Percentiles rank a stretch among this genome's conserved stretches.
Conservation (phyloP, 208 protist species). For the Leishmania major region DNA sequence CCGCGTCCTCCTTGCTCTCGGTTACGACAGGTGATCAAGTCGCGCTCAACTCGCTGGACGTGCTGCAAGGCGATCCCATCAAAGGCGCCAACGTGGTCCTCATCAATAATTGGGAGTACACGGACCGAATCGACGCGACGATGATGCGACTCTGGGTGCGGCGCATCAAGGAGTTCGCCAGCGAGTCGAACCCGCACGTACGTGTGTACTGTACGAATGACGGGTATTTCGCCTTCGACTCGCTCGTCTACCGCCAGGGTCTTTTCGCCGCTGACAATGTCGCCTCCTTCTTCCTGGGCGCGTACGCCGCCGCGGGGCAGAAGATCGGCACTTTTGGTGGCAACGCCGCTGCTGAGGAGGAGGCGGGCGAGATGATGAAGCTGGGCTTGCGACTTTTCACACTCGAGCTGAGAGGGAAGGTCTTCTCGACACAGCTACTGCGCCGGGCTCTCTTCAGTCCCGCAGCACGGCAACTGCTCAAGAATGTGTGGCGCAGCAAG, state of each 20-base stretch:
- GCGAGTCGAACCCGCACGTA: conserved; percentile 26
- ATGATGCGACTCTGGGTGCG: conserved; percentile 20
- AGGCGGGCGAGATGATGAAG: conserved; percentile 34
- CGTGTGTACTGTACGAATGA: conserved; percentile 40
- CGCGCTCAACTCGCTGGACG: conserved; percentile 5
- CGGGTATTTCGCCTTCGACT: conserved; percentile 28
- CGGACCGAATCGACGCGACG: not conserved
- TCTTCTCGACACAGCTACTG: conserved; percentile 13
- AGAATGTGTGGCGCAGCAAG: conserved; percentile 59
- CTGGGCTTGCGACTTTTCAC: conserved; percentile 38
- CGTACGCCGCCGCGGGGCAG: conserved; percentile 26
- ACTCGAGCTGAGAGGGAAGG: not conserved
- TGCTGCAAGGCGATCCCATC: conserved; percentile 17
- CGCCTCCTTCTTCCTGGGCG: conserved; percentile 32
- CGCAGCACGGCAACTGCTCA: conserved; percentile 23
- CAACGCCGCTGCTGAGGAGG: conserved; percentile 23
- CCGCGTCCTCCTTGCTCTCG: conserved; percentile 14
- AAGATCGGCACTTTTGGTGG: conserved; percentile 14
- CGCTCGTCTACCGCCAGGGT: conserved; percentile 18
- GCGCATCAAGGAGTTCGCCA: conserved; percentile 14
- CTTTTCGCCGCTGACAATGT: conserved; percentile 32
- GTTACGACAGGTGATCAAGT: conserved; percentile 13
- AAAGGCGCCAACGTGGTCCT: conserved; percentile 41
- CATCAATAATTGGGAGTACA: conserved; percentile 49
- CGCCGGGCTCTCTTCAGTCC: conserved; percentile 8